Base-by-base conservation (phyloP, 2,329 filamentous ascomycete species). In the Macrophomina tecta region DNA sequence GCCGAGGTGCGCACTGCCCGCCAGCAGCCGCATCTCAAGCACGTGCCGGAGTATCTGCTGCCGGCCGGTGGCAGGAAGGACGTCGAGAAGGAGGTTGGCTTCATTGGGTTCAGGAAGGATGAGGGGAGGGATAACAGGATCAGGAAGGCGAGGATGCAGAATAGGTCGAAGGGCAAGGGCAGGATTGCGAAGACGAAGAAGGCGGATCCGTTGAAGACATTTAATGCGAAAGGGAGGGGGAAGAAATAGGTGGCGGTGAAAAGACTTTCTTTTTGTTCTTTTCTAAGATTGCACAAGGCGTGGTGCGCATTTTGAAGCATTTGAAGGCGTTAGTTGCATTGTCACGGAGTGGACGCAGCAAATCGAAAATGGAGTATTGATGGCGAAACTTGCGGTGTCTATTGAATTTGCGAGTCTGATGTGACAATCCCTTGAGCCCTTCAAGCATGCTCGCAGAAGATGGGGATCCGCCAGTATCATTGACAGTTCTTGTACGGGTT, bases 11-110 rank as follows among this genome's bases (percentile, higher is more conserved):
- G 93, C 68, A 89, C 93, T 30, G 92, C 94, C 14, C 85, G 92
- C 68, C 89, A 93, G 53, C 94, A 98, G 79, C 87, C 91, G 7
- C 95, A 99, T 82, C 82, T 99, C 70, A 96, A 93, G 80, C 92
- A 97, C 77, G 91, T 99, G 1, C 95, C 95, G 0, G 94, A 97
- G 55, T 99, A 99, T 76, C 81, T 99, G 62, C 83, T 99, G 72
- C 95, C 95, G 0, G 82, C 85, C 79, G 75, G 93, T 87, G 90
- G 49, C 9, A 91, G 88, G 77, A 90, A 91, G 73, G 89, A 86
- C 0, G 80, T 92, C 40, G 81, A 84, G 14, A 85, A 87, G 32
- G 85, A 92, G 67, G 84, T 93, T 65, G 92, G 92, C 1, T 95
- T 93, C 73, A 92, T 97, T 40, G 88, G 91, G 0, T 83, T 89